Evolutionary conservation across 148 eudicot species (phyloP).

Genomic region (Rhododendron vialii): DNA sequence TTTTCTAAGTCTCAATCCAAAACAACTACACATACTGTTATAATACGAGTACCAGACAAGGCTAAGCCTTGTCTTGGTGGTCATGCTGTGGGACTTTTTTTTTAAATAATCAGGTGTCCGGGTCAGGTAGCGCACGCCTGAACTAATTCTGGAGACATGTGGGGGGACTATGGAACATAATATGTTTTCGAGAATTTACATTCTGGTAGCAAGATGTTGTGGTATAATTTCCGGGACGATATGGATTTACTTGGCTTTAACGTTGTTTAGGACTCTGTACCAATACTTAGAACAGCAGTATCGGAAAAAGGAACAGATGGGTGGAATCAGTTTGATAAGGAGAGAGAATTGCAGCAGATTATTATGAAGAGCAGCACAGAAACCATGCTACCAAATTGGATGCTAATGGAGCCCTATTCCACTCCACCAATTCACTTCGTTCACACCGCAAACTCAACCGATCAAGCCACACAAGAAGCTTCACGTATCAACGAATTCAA

Average conservation of each 20-base stretch:
- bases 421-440: background rate
- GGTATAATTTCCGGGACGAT: constrained; percentile 14
- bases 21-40: background rate
- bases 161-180: background rate
- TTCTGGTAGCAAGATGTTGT: background rate
- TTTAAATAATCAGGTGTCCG: no score
- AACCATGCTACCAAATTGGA: constrained; percentile 1
- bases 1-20: background rate
- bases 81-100: background rate
- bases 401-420: constrained; percentile 1
- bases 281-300: constrained; percentile 17
- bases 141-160: background rate
- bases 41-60: no score
- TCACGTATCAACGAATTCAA: background rate
- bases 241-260: background rate
- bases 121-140: no score
- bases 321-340: background rate
- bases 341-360: constrained; percentile 5
- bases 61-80: background rate
- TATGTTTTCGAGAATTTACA: no score
- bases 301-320: constrained; percentile 13
- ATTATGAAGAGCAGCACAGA: background rate
- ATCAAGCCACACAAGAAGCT: background rate
- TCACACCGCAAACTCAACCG: background rate
- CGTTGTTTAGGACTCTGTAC: constrained; percentile 8